These are phyloP conservation scores for Lepiota venenata DNA, from an alignment of 768 basidiomycete genomes.

Conservation along the genomic window DNA sequence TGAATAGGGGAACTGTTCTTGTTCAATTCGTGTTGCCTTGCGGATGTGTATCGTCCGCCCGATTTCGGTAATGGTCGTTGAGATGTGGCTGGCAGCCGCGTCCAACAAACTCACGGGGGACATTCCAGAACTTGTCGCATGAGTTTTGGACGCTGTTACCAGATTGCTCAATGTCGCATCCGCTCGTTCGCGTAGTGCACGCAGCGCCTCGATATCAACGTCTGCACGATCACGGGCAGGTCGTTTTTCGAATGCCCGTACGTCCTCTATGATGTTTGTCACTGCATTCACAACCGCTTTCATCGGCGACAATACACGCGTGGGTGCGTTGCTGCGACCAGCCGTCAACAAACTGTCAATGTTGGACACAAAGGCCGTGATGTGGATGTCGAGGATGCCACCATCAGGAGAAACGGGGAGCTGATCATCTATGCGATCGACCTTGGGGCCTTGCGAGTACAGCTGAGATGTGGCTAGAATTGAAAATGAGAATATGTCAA, in stretches of 20 bases:
- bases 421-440: constrained; percentile 71
- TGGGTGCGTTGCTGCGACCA: constrained; percentile 84
- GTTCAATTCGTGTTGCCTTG: constrained; percentile 69
- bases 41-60: constrained; percentile 77
- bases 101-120: constrained; percentile 94
- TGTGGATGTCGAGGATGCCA: constrained; percentile 83
- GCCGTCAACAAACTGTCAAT: constrained; percentile 84
- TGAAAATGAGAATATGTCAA: not conserved
- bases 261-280: constrained; percentile 83
- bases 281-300: constrained; percentile 90
- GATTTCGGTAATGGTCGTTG: constrained; percentile 83
- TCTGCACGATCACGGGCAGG: constrained; percentile 53
- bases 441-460: constrained; percentile 76
- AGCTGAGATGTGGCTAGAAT: constrained; percentile 86
- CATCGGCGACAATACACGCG: constrained; percentile 88
- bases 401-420: constrained; percentile 86
- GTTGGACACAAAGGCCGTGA: constrained; percentile 89
- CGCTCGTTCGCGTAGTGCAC: constrained; percentile 65
- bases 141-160: constrained; percentile 84
- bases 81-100: constrained; percentile 94
- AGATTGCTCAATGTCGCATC: constrained; percentile 91
- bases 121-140: constrained; percentile 89
- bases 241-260: constrained; percentile 72
- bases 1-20: constrained; percentile 56
- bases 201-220: constrained; percentile 64